phyloP scores from a whole-genome alignment of 129 eudicot genomes.

The Artemisia argyi region DNA sequence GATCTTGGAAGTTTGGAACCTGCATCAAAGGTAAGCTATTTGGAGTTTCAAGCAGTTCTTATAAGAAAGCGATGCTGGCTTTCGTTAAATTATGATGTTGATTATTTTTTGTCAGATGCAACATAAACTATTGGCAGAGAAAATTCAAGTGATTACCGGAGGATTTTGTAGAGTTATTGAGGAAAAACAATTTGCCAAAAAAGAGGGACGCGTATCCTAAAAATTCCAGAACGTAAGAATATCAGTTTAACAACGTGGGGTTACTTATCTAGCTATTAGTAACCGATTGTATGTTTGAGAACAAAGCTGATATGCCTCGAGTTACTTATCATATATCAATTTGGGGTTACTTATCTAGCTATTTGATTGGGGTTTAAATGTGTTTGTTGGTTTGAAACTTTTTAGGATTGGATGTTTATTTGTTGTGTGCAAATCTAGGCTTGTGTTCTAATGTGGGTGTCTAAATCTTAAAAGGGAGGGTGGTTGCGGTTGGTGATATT shows the following conservation, averaged over 20 bases:
- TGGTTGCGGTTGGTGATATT: no score
- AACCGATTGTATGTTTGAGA: not conserved
- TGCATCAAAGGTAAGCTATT: slow-evolving; percentile 62
- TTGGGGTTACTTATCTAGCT: no score
- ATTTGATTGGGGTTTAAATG: no score
- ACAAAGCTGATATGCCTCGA: not conserved
- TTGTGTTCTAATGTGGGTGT: no score
- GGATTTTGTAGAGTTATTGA: slow-evolving; percentile 77
- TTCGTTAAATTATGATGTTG: slow-evolving; percentile 12
- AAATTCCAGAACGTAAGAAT: slow-evolving; percentile 56
- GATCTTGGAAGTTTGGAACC: slow-evolving; percentile 85
- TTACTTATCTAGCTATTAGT: not conserved
- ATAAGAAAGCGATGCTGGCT: not conserved
- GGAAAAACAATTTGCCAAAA: slow-evolving; percentile 75
- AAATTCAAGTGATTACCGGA: slow-evolving; percentile 85
- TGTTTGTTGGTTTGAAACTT: no score
- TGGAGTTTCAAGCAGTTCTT: slow-evolving; percentile 9
- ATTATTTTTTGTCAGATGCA: slow-evolving; percentile 53
- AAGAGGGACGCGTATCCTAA: slow-evolving; percentile 77
- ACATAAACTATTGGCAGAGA: slow-evolving; percentile 77
- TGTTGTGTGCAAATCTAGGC: no score
- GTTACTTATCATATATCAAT: no score
- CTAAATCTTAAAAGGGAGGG: no score
- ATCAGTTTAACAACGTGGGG: not conserved
- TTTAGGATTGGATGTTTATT: no score